Evolutionary conservation across 805 yeast species (phyloP).

Genomic region (Candida broadrunensis): DNA sequence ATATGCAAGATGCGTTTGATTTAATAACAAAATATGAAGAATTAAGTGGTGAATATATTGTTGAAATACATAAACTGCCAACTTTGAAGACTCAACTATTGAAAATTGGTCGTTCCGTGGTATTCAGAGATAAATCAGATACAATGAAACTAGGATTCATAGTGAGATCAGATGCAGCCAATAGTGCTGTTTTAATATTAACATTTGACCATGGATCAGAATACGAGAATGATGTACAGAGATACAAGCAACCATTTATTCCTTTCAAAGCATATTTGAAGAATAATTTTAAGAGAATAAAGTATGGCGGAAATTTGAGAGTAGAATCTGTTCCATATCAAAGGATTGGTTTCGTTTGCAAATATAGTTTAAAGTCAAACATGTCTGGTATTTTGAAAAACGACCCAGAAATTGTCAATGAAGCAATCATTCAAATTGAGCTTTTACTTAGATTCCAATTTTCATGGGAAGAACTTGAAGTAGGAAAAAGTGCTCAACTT

Average conservation of each 20-base stretch:
- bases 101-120: constrained; percentile 53
- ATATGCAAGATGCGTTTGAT: constrained; percentile 44
- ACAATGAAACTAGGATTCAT: constrained; percentile 52
- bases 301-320: constrained; percentile 28
- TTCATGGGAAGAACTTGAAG: constrained; percentile 43
- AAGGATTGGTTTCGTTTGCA: constrained; percentile 43
- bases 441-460: constrained; percentile 34
- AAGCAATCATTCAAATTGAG: constrained; percentile 32
- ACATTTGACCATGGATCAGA: constrained; percentile 44
- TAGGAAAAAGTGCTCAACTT: constrained; percentile 29
- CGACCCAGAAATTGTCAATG: constrained; percentile 29
- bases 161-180: constrained; percentile 37
- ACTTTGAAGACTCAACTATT: constrained; percentile 44
- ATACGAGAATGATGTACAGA: constrained; percentile 19
- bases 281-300: constrained; percentile 34
- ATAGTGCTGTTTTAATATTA: constrained; percentile 34
- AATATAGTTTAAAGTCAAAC: constrained; percentile 29
- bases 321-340: constrained; percentile 39
- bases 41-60: constrained; percentile 43
- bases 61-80: constrained; percentile 46
- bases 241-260: constrained; percentile 33
- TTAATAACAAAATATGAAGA: constrained; percentile 45
- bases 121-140: constrained; percentile 50
- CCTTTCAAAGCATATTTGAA: constrained; percentile 30
- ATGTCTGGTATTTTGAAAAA: constrained; percentile 36